Evolutionary conservation across 1,284 basidiomycete genomes (phyloP).

Genomic region (Marasmius tenuissimus): DNA sequence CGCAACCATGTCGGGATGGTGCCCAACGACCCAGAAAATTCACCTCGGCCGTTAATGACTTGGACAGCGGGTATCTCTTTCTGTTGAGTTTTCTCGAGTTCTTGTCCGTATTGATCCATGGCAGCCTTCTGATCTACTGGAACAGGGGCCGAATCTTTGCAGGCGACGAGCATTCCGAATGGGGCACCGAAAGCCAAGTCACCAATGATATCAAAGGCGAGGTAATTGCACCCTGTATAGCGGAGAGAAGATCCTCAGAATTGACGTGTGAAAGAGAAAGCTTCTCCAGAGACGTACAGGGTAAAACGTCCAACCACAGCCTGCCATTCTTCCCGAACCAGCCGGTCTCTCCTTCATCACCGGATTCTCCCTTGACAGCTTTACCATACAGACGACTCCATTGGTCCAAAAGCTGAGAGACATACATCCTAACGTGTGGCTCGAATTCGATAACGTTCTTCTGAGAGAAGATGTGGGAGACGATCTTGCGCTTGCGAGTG

Average conservation of each 20-base stretch:
- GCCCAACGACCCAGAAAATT: constrained; percentile 85
- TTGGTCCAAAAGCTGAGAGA: constrained; percentile 63
- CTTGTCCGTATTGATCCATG: constrained; percentile 53
- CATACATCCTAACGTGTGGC: constrained; percentile 68
- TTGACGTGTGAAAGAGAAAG: neutral
- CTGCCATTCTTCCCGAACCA: constrained; percentile 62
- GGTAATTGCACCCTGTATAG: constrained; percentile 47
- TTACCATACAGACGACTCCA: constrained; percentile 76
- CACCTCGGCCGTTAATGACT: constrained; percentile 89
- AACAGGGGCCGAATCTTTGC: constrained; percentile 71
- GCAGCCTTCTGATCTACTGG: constrained; percentile 43
- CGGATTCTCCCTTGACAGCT: constrained; percentile 54
- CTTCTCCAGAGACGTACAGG: constrained; percentile 45
- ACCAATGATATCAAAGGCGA: constrained; percentile 89
- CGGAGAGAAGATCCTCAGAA: neutral
- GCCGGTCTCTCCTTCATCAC: constrained; percentile 61
- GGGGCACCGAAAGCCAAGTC: constrained; percentile 85
- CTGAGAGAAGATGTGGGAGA: constrained; percentile 85
- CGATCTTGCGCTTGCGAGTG: constrained; percentile 86
- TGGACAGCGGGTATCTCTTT: constrained; percentile 77
- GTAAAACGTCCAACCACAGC: constrained; percentile 74
- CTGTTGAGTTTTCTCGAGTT: constrained; percentile 37
- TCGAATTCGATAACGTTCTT: constrained; percentile 84
- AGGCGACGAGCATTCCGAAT: constrained; percentile 86
- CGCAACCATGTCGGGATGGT: constrained; percentile 74